Conservation (phyloP, 2,329 filamentous ascomycete genomes). For the Monosporascus sp. region DNA sequence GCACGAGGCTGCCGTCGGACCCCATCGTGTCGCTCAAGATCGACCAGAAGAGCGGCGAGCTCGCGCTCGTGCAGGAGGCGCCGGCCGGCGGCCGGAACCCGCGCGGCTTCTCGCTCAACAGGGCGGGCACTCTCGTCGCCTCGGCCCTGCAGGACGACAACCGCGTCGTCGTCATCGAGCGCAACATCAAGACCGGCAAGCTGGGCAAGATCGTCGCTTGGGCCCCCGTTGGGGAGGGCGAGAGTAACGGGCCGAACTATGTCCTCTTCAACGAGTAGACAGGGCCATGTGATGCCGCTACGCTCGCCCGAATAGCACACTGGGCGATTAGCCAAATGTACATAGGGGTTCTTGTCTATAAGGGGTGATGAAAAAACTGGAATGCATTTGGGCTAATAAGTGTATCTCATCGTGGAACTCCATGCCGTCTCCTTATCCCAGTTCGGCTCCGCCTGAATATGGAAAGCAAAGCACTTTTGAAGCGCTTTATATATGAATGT, state of each 20-base stretch:
- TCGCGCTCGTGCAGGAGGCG: slow-evolving; percentile 51
- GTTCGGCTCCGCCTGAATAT: too few species aligned
- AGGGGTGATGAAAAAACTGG: too few species aligned
- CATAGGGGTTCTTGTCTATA: too few species aligned
- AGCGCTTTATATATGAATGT: too few species aligned
- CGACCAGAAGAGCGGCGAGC: slow-evolving; percentile 44
- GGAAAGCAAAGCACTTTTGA: too few species aligned
- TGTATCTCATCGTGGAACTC: too few species aligned
- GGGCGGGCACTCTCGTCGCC: slow-evolving; percentile 56
- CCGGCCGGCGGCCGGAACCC: slow-evolving; percentile 60
- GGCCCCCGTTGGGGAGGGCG: slow-evolving; percentile 33
- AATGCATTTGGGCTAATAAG: too few species aligned
- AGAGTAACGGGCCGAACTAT: slow-evolving; percentile 41
- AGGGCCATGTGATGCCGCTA: too few species aligned
- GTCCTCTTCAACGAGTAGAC: neutral
- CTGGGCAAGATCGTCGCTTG: slow-evolving; percentile 43
- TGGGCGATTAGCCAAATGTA: too few species aligned
- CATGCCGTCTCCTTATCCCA: too few species aligned
- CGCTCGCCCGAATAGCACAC: too few species aligned
- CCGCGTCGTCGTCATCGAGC: slow-evolving; percentile 54
- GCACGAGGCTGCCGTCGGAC: slow-evolving; percentile 49
- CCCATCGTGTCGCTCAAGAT: slow-evolving; percentile 60
- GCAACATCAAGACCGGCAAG: slow-evolving; percentile 54
- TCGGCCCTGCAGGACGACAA: slow-evolving; percentile 59
- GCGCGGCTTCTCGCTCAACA: slow-evolving; percentile 63